phyloP scores from a whole-genome alignment of 495 filamentous ascomycete genomes.

The Aspergillus steynii region DNA sequence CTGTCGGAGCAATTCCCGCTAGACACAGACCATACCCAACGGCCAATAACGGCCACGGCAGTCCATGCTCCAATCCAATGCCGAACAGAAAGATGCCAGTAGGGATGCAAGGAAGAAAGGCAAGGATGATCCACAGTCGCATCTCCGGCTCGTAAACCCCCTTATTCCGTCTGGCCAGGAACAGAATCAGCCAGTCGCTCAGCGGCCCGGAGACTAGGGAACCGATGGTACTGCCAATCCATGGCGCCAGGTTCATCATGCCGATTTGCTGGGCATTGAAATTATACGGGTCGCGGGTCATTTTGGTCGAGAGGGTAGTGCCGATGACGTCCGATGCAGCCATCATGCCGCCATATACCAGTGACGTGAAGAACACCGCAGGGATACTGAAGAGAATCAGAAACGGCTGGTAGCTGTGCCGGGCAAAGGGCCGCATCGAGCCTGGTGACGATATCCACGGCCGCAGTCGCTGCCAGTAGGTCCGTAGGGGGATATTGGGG shows the following conservation, averaged over 20 bases:
- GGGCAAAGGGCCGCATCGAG: slow-evolving; percentile 28
- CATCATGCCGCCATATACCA: no score
- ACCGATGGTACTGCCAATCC: slow-evolving; percentile 44
- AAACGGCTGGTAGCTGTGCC: slow-evolving; percentile 35
- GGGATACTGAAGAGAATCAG: slow-evolving; percentile 33
- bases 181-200: slow-evolving; percentile 41
- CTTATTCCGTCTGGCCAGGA: slow-evolving; percentile 37
- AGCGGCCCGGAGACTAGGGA: slow-evolving; percentile 33
- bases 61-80: not conserved
- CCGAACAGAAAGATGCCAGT: not conserved
- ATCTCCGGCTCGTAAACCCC: slow-evolving; percentile 48
- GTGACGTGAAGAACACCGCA: slow-evolving; percentile 33
- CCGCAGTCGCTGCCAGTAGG: slow-evolving; percentile 29
- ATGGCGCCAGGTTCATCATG: slow-evolving; percentile 38
- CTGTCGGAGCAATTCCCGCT: not conserved
- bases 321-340: no score
- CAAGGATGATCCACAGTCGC: slow-evolving; percentile 36
- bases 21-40: not conserved
- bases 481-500: slow-evolving; percentile 23
- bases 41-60: not conserved
- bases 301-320: slow-evolving; percentile 33
- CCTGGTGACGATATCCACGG: slow-evolving; percentile 29
- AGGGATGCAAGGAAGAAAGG: not conserved
- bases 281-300: slow-evolving; percentile 33
- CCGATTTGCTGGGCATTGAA: slow-evolving; percentile 44